Conservation (phyloP, 2,329 filamentous ascomycete genomes). For the Colletotrichum godetiae region DNA sequence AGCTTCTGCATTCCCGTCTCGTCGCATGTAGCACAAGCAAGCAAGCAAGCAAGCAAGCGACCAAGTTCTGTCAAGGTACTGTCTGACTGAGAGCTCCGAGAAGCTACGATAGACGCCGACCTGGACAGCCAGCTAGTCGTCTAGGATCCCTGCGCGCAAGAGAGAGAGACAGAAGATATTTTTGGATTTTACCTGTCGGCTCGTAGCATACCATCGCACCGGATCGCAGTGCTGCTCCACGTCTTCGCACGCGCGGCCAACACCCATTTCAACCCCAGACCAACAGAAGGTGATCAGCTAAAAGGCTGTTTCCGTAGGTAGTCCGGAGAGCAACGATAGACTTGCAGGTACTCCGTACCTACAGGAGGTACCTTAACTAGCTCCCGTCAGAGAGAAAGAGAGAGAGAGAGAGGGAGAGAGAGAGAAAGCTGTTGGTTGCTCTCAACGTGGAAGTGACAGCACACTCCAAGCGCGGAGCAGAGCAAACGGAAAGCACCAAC, state of each 20-base stretch:
- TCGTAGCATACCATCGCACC: conserved; percentile 1
- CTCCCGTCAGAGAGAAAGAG: neutral
- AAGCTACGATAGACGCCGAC: conserved; percentile 9
- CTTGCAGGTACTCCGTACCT: too few species aligned
- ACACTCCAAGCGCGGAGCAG: neutral
- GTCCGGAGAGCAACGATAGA: neutral
- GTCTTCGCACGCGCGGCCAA: conserved; percentile 24
- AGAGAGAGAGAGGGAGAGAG: conserved; percentile 4
- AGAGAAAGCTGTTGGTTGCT: neutral
- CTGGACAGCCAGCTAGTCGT: neutral
- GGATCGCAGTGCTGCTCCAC: conserved; percentile 15
- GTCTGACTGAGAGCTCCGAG: neutral
- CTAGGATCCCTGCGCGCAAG: conserved; percentile 14
- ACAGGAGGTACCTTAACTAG: too few species aligned
- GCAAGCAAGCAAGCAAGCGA: too few species aligned
- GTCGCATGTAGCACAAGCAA: neutral
- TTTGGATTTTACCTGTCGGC: conserved; percentile 24
- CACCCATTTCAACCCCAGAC: neutral
- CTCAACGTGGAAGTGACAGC: neutral
- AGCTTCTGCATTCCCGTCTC: neutral
- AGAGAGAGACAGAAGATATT: conserved; percentile 14
- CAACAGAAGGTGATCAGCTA: neutral
- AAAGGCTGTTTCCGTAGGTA: neutral
- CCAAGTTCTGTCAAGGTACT: neutral
- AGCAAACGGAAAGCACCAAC: neutral